Percentiles rank a stretch among this genome's conserved stretches.
phyloP scores from a whole-genome alignment of 768 basidiomycete species.

The Auriscalpium orientale region DNA sequence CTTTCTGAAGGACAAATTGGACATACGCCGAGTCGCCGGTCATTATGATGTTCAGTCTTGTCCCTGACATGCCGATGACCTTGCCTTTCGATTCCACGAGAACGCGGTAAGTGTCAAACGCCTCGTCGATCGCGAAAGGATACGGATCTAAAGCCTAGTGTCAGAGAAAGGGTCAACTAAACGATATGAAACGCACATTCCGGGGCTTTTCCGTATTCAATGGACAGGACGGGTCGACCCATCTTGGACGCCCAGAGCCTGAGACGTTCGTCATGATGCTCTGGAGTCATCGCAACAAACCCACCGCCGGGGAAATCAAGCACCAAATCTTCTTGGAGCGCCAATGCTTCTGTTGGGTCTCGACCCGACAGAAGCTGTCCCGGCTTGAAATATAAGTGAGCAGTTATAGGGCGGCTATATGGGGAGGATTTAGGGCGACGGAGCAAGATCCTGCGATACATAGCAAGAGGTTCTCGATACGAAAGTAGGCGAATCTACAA shows the following conservation, averaged over 20 bases:
- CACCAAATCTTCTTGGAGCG: slow-evolving; percentile 51
- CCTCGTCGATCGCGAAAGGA: slow-evolving; percentile 93
- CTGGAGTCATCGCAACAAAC: slow-evolving; percentile 92
- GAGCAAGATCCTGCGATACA: slow-evolving; percentile 72
- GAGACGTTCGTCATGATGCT: slow-evolving; percentile 93
- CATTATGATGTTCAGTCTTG: slow-evolving; percentile 66
- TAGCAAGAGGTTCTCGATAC: slow-evolving; percentile 49
- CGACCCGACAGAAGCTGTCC: too few species aligned
- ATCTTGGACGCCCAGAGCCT: slow-evolving; percentile 78
- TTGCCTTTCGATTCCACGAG: slow-evolving; percentile 74
- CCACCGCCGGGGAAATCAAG: slow-evolving; percentile 95
- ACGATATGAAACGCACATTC: slow-evolving; percentile 56
- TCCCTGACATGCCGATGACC: slow-evolving; percentile 85
- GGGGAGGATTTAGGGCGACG: slow-evolving; percentile 71
- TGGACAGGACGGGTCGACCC: slow-evolving; percentile 69
- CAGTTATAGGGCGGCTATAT: slow-evolving; percentile 77
- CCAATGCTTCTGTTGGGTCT: background rate
- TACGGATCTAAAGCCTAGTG: slow-evolving; percentile 66
- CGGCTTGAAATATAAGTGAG: slow-evolving; percentile 63
- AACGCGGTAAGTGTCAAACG: slow-evolving; percentile 82
- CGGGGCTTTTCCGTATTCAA: slow-evolving; percentile 96
- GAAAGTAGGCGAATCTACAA: slow-evolving; percentile 61
- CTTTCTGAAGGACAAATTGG: too few species aligned
- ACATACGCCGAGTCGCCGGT: slow-evolving; percentile 97
- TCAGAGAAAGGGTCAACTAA: background rate